phyloP scores from a whole-genome alignment of 169 alveolate species.

The Besnoitia besnoiti region DNA sequence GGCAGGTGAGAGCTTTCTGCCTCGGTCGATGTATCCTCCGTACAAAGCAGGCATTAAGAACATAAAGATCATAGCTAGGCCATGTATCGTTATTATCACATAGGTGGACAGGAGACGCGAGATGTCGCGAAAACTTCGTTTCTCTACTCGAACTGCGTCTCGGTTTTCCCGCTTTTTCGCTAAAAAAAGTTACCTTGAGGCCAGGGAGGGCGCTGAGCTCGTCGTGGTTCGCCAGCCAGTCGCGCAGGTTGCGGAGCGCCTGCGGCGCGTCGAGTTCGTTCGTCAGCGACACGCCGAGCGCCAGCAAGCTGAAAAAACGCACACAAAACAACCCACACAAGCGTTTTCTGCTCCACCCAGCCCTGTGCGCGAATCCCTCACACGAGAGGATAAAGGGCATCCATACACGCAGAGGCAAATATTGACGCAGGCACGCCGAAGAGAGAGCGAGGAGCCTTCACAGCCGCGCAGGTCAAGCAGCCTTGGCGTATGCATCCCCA shows the following conservation, averaged over 20 bases:
- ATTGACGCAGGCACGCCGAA: neutral
- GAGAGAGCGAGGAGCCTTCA: no score
- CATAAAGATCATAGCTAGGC: no score
- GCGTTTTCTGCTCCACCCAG: neutral
- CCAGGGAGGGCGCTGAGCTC: constrained; percentile 62
- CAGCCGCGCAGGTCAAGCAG: no score
- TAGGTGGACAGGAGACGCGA: no score
- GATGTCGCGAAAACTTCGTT: no score
- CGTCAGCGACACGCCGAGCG: constrained; percentile 87
- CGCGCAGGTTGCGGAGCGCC: constrained; percentile 76
- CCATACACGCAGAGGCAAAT: neutral
- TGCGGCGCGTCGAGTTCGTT: constrained; percentile 82
- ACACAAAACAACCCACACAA: neutral
- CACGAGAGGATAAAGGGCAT: neutral
- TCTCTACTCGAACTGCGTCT: no score
- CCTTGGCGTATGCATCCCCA: no score
- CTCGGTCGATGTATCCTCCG: no score
- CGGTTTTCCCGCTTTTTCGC: no score
- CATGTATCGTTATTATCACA: no score
- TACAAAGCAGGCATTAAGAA: no score
- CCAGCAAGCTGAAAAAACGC: constrained; percentile 78
- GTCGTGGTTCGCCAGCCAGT: constrained; percentile 70
- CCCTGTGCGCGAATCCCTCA: neutral
- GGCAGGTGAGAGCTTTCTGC: no score
- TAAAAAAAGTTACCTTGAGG: constrained; percentile 22